Evolutionary conservation across 2,329 filamentous ascomycete species (phyloP).

Genomic region (Hypoxylon sp.): DNA sequence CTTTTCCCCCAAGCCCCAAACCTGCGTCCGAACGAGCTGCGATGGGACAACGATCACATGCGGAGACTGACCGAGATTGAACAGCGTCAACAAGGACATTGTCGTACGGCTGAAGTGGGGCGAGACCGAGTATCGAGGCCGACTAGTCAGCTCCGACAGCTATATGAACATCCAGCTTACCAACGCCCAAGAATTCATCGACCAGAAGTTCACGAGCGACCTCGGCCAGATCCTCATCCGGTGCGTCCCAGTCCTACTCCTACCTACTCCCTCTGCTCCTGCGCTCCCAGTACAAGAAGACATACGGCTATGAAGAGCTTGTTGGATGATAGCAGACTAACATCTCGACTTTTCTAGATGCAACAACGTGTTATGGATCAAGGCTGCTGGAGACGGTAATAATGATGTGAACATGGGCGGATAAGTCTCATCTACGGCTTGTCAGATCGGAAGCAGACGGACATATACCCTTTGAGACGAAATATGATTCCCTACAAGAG

Average conservation of each 20-base stretch:
- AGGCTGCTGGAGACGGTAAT: slow-evolving; percentile 61
- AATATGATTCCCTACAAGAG: background rate
- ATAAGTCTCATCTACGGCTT: slow-evolving; percentile 39
- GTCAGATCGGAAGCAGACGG: slow-evolving; percentile 3
- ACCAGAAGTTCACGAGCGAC: slow-evolving; percentile 82
- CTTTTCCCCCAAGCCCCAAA: slow-evolving; percentile 2
- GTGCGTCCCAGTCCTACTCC: slow-evolving; percentile 54
- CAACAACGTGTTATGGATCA: slow-evolving; percentile 98
- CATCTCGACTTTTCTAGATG: slow-evolving; percentile 61
- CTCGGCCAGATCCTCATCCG: slow-evolving; percentile 93
- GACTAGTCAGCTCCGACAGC: slow-evolving; percentile 89
- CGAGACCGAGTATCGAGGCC: slow-evolving; percentile 95
- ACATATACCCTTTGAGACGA: slow-evolving; percentile 30
- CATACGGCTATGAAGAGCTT: background rate
- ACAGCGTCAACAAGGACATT: slow-evolving; percentile 86
- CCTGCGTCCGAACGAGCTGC: slow-evolving; percentile 9
- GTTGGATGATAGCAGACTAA: slow-evolving; percentile 1
- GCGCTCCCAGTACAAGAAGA: too few species aligned
- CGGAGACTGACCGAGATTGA: slow-evolving; percentile 9
- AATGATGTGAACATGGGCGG: slow-evolving; percentile 67
- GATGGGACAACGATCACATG: background rate
- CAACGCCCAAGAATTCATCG: slow-evolving; percentile 90
- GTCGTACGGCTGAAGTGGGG: slow-evolving; percentile 97
- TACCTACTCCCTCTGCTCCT: background rate
- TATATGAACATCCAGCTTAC: slow-evolving; percentile 99